phyloP scores from a whole-genome alignment of 345 rosid genomes.

The Euphorbia lathyris region DNA sequence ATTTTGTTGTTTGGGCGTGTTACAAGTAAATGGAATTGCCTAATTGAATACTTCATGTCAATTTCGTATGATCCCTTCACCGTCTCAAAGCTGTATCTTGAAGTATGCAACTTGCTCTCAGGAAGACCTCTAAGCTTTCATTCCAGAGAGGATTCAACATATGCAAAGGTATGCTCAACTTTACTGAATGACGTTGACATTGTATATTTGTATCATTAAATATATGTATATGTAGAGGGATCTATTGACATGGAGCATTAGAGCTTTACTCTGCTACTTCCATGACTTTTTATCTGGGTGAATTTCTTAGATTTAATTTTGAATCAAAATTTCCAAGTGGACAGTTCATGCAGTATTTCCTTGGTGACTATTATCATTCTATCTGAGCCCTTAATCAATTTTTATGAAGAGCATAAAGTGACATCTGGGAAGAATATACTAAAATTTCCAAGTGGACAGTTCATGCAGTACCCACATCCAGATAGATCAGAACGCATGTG shows the following conservation, averaged over 20 bases:
- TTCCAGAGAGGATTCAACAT: slow-evolving; percentile 30
- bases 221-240: neutral
- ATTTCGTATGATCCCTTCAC: slow-evolving; percentile 47
- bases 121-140: slow-evolving; percentile 37
- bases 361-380: neutral
- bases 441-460: too few species aligned
- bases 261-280: neutral
- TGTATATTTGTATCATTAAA: neutral
- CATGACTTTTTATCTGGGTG: neutral
- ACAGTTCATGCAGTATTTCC: neutral
- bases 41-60: slow-evolving; percentile 57
- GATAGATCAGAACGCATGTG: neutral
- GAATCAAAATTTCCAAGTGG: neutral
- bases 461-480: neutral
- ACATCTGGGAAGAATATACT: neutral
- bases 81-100: slow-evolving; percentile 52
- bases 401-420: neutral
- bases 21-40: slow-evolving; percentile 49
- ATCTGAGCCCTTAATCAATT: neutral
- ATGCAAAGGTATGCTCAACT: slow-evolving; percentile 41
- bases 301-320: neutral
- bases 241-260: neutral
- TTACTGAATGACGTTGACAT: neutral
- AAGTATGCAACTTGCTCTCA: slow-evolving; percentile 43
- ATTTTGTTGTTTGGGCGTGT: slow-evolving; percentile 69